Evolutionary conservation across 768 basidiomycete genomes (phyloP).

Genomic region (Kwoniella sp.): DNA sequence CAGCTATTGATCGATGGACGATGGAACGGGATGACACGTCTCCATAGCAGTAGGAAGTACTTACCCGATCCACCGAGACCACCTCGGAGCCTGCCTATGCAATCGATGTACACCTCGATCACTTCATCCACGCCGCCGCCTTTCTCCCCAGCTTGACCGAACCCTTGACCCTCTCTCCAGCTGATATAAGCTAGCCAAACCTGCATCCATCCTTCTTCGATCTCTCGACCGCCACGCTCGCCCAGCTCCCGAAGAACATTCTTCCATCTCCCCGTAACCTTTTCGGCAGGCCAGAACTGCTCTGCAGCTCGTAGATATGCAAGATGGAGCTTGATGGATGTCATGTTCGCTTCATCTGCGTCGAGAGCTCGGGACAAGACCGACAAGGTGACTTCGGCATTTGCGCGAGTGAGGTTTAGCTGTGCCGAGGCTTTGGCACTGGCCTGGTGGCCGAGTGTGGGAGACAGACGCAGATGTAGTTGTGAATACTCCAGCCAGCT

Average conservation of each 20-base stretch:
- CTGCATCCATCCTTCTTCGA: conserved; percentile 35
- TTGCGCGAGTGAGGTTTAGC: conserved; percentile 15
- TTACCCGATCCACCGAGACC: not conserved
- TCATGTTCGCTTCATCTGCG: conserved; percentile 26
- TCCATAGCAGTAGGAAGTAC: not conserved
- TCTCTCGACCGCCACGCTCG: conserved; percentile 2
- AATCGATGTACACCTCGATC: conserved; percentile 45
- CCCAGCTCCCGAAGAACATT: conserved; percentile 29
- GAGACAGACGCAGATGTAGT: conserved; percentile 27
- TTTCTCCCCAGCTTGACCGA: conserved; percentile 26
- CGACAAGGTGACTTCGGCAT: conserved; percentile 49
- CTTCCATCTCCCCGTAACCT: conserved; percentile 47
- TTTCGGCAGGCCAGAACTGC: conserved; percentile 43
- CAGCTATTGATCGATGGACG: not conserved
- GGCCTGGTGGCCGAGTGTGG: conserved; percentile 22
- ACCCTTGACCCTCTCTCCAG: conserved; percentile 47
- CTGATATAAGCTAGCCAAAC: conserved; percentile 49
- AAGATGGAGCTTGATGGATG: conserved; percentile 38
- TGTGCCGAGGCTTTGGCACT: conserved; percentile 6
- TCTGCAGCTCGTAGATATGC: conserved; percentile 47
- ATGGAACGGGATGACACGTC: not conserved
- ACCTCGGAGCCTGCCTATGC: conserved; percentile 27
- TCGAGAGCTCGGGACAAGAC: conserved; percentile 48
- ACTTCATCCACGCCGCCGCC: conserved; percentile 45
- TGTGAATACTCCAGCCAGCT: conserved; percentile 46